phyloP scores from a whole-genome alignment of 1,284 basidiomycete genomes.

The Naganishia liquefaciens region DNA sequence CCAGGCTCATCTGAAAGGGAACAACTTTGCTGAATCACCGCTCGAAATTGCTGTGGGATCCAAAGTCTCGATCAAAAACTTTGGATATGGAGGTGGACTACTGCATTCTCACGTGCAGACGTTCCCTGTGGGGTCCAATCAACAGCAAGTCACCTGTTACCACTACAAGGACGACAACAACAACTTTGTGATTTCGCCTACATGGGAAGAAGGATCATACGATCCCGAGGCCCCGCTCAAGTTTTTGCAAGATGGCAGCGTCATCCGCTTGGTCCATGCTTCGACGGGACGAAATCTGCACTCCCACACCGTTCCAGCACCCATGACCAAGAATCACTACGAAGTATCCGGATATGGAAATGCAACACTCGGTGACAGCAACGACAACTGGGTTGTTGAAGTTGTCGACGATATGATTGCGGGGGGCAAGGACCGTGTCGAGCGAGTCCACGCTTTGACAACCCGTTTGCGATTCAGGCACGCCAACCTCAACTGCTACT shows the following conservation, averaged over 20 bases:
- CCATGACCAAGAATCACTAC: slow-evolving; percentile 83
- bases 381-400: slow-evolving; percentile 92
- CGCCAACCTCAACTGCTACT: slow-evolving; percentile 75
- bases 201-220: slow-evolving; percentile 71
- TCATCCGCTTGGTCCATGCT: slow-evolving; percentile 76
- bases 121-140: slow-evolving; percentile 85
- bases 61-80: slow-evolving; percentile 91
- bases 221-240: slow-evolving; percentile 63
- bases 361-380: slow-evolving; percentile 75
- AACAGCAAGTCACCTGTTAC: slow-evolving; percentile 98
- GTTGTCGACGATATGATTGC: slow-evolving; percentile 84
- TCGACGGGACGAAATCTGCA: slow-evolving; percentile 89
- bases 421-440: slow-evolving; percentile 62
- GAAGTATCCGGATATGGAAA: slow-evolving; percentile 96
- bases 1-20: slow-evolving; percentile 94
- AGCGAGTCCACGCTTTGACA: slow-evolving; percentile 80
- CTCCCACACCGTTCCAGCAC: slow-evolving; percentile 83
- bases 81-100: slow-evolving; percentile 95
- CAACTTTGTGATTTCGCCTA: slow-evolving; percentile 79
- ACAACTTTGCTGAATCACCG: slow-evolving; percentile 86
- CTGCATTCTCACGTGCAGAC: slow-evolving; percentile 95
- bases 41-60: slow-evolving; percentile 89
- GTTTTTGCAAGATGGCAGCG: slow-evolving; percentile 75
- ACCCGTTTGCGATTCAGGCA: slow-evolving; percentile 86
- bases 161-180: slow-evolving; percentile 99